phyloP scores from a whole-genome alignment of 202 grass and related monocot species.

The Sporobolus alterniflorus region DNA sequence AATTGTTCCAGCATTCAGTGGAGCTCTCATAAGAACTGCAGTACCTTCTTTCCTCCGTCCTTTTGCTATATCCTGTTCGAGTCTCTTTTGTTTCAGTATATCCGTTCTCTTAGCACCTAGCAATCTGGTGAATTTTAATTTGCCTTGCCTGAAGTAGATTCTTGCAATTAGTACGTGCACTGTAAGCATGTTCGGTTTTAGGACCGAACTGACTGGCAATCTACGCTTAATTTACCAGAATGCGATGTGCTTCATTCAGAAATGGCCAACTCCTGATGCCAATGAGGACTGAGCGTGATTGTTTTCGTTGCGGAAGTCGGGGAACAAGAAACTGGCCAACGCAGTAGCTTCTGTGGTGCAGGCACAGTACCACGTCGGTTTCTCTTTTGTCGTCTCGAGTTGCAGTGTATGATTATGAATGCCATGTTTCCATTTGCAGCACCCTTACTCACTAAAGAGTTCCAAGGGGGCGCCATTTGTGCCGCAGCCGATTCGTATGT shows the following conservation, averaged over 20 bases:
- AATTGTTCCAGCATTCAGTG: constrained; percentile 13
- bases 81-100: neutral
- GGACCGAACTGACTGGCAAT: neutral
- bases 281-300: constrained; percentile 46
- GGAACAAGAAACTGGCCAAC: constrained; percentile 13
- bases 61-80: constrained; percentile 2
- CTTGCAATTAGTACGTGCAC: neutral
- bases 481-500: constrained; percentile 48
- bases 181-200: neutral
- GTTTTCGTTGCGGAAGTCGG: constrained; percentile 1
- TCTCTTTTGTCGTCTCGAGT: neutral
- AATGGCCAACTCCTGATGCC: constrained; percentile 21
- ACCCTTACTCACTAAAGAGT: constrained; percentile 61
- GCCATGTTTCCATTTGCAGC: constrained; percentile 51
- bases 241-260: neutral
- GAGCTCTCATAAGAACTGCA: neutral
- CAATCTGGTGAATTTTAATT: neutral
- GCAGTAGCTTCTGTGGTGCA: neutral
- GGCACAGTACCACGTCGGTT: constrained; percentile 29
- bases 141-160: neutral
- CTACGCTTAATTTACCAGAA: constrained; percentile 23
- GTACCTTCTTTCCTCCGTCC: neutral
- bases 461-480: constrained; percentile 55
- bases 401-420: neutral
- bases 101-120: neutral